These are phyloP conservation scores for Triglochin maritima DNA, from an alignment of 106 monocot species.

Conservation along the genomic window DNA sequence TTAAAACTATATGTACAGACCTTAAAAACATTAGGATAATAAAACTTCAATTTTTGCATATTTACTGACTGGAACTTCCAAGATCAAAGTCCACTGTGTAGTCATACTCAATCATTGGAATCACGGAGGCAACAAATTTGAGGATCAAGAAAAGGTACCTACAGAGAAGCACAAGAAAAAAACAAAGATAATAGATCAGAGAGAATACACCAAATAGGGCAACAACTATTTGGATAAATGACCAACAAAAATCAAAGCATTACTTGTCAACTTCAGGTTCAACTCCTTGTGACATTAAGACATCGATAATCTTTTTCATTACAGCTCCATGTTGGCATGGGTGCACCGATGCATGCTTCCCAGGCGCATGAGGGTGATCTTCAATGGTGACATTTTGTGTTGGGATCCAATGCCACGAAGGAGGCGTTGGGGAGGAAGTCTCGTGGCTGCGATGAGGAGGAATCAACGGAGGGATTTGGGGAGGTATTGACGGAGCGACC, in stretches of 20 bases:
- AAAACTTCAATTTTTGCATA: not conserved
- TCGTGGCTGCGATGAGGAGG: too few species aligned
- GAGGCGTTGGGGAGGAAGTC: too few species aligned
- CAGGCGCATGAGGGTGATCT: conserved; percentile 94
- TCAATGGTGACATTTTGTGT: conserved; percentile 99
- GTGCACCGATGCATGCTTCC: conserved; percentile 98
- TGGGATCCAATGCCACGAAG: too few species aligned
- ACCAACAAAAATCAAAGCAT: conserved; percentile 3
- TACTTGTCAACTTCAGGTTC: conserved; percentile 99
- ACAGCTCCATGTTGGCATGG: conserved; percentile 93
- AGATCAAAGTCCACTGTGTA: conserved; percentile 99
- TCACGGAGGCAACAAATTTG: conserved; percentile 95
- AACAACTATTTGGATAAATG: not conserved
- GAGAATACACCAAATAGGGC: not conserved
- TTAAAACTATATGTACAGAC: too few species aligned
- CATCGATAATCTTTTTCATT: conserved; percentile 99
- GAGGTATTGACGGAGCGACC: too few species aligned
- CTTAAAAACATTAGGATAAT: too few species aligned
- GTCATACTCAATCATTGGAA: conserved; percentile 97
- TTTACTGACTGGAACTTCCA: conserved; percentile 55
- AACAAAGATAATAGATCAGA: not conserved
- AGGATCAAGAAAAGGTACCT: conserved; percentile 97
- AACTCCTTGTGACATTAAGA: conserved; percentile 79
- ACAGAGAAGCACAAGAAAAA: not conserved
- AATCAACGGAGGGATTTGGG: too few species aligned